Base-by-base conservation (phyloP, 2,329 filamentous ascomycete genomes). In the Phoma sp. region DNA sequence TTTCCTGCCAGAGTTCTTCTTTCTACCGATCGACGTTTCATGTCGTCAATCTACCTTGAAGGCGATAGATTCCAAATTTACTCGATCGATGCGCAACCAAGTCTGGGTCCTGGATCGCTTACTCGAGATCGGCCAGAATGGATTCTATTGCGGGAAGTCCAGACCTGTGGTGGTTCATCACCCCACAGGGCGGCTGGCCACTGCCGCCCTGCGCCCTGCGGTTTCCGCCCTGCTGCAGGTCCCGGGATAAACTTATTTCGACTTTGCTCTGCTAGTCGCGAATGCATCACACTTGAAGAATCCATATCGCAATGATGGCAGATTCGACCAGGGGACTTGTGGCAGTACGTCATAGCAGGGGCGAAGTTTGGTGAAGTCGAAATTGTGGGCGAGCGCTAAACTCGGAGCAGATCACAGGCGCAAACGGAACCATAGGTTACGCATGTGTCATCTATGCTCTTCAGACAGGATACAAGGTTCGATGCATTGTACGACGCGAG, bases 361-460 rank as follows among this genome's bases (percentile, higher is more conserved):
- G 29, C 36, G 10, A 18, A 18, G 18, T 18, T 18, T 18, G 18
- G 18, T 18, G 18, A 18, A 29, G 9, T n/a, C 9, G 24, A 14
- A 32, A 23, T 6, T 9, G 32, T 8, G 32, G 27, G 32, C 8
- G 8, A 29, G 11, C 7, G 23, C 47, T 63, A 24, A 62, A 8
- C 27, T 8, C 35, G 30, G 14, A 8, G 3, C 41, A 74, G 71
- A 68, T 74, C 10, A 74, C 71, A 3, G 71, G 71, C 29, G 67
- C 68, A 32, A 74, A 74, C 43, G 70, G 71, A 33, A 71, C 68
- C 4, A 73, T 73, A 24, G 71, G 71, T 10, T 73, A 72, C 41
- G 64, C 64, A 9, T 69, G 62, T 37, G 59, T 64, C 4, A 43
- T 69, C 1, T 59, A 71, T 38, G 70, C 70, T 5, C 52, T 73